Evolutionary conservation across 2,329 filamentous ascomycete genomes (phyloP).

Genomic region (Raffaelea arxii): DNA sequence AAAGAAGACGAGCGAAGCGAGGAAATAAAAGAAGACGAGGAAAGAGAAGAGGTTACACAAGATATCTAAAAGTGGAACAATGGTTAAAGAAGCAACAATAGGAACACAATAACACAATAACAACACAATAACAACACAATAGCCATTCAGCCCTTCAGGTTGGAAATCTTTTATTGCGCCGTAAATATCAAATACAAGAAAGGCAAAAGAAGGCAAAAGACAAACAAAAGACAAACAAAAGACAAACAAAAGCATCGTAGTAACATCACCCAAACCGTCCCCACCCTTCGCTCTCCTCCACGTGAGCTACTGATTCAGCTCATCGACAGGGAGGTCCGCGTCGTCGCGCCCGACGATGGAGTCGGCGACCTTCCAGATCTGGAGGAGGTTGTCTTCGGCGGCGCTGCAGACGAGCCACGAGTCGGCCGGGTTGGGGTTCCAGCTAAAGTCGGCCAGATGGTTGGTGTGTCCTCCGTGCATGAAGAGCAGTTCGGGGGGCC

Average conservation of each 20-base stretch:
- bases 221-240: background rate
- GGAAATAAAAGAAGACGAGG: background rate
- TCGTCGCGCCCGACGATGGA: slow-evolving; percentile 72
- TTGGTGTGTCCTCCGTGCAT: slow-evolving; percentile 99
- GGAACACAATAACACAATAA: slow-evolving; percentile 5
- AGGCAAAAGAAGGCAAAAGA: background rate
- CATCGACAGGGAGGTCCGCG: slow-evolving; percentile 64
- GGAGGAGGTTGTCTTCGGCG: slow-evolving; percentile 91
- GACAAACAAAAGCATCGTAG: background rate
- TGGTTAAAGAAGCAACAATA: background rate
- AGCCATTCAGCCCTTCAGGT: too few relatives aligned
- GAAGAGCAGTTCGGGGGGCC: slow-evolving; percentile 91
- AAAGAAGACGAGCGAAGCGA: background rate
- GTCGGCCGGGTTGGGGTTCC: slow-evolving; percentile 90
- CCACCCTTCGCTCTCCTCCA: background rate
- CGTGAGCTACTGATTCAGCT: slow-evolving; percentile 52
- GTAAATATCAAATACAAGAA: background rate
- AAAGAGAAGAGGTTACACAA: background rate
- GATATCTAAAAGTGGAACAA: background rate
- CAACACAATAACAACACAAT: too few relatives aligned
- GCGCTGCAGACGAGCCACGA: slow-evolving; percentile 95
- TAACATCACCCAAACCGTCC: background rate
- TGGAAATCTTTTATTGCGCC: background rate
- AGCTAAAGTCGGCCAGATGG: slow-evolving; percentile 91
- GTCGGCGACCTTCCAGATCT: slow-evolving; percentile 85